Percentiles rank a stretch among this genome's conserved stretches.
phyloP scores from a whole-genome alignment of 768 basidiomycete genomes.

The Terana coerulea region DNA sequence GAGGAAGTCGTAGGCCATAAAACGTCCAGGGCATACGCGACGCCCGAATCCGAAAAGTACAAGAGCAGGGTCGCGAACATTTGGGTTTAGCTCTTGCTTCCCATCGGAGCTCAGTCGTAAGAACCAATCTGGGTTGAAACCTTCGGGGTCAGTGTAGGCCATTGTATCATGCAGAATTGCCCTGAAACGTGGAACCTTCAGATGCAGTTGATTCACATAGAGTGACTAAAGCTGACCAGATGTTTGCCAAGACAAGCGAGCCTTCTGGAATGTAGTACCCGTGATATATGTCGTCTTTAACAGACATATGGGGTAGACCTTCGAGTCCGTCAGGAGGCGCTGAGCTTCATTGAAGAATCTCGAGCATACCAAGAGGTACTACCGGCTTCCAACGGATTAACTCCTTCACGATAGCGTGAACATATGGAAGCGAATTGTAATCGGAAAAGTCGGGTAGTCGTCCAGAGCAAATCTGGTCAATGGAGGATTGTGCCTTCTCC shows the following conservation, averaged over 20 bases:
- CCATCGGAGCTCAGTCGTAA: background rate
- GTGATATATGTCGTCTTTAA: conserved; percentile 20
- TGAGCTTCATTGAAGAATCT: no score
- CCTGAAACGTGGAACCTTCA: conserved; percentile 24
- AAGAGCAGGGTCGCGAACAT: background rate
- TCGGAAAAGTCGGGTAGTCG: conserved; percentile 26
- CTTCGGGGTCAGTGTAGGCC: conserved; percentile 26
- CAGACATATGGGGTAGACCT: conserved; percentile 18
- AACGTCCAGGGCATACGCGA: background rate
- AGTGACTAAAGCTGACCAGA: conserved; percentile 9
- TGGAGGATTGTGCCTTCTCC: conserved; percentile 23
- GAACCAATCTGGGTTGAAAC: conserved; percentile 19
- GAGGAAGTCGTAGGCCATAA: background rate
- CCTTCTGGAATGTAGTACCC: conserved; percentile 18
- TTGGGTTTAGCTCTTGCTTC: background rate
- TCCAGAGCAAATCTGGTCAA: conserved; percentile 24
- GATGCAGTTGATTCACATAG: background rate
- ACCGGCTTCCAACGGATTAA: conserved; percentile 32
- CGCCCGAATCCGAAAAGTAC: conserved; percentile 8
- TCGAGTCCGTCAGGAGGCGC: no score
- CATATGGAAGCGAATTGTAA: conserved; percentile 20
- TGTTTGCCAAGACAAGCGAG: background rate
- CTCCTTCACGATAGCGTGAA: conserved; percentile 23
- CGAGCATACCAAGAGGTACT: conserved; percentile 27
- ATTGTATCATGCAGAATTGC: conserved; percentile 35